Evolutionary conservation across 164 flowering plant genomes (phyloP).

Genomic region (Protea cynaroides): DNA sequence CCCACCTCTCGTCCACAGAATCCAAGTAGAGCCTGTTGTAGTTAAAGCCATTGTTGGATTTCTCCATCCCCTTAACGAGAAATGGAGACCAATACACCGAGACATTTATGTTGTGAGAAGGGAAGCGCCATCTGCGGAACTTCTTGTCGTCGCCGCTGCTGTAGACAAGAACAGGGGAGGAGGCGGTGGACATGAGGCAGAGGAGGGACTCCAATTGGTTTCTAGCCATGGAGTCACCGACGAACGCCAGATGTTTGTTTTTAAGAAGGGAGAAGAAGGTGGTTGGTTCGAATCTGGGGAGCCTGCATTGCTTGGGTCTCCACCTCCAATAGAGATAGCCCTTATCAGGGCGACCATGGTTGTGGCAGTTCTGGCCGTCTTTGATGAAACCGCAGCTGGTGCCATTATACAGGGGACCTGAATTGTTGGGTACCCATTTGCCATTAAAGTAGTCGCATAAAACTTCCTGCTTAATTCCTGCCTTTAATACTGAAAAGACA

Average conservation of each 20-base stretch:
- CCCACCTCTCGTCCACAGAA: conserved; percentile 67
- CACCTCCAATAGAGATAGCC: conserved; percentile 79
- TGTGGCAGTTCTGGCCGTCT: conserved; percentile 78
- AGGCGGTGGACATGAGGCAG: conserved; percentile 55
- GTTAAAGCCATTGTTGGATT: conserved; percentile 37
- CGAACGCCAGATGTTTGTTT: conserved; percentile 70
- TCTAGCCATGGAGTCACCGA: conserved; percentile 95
- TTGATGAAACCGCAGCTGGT: conserved; percentile 74
- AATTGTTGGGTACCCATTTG: conserved; percentile 55
- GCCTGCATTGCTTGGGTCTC: conserved; percentile 60
- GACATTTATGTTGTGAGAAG: conserved; percentile 49
- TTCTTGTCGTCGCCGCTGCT: conserved; percentile 60
- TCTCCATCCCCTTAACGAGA: conserved; percentile 69
- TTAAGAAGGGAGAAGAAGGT: conserved; percentile 46
- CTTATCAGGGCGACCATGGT: conserved; percentile 71
- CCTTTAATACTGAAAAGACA: too few relatives aligned
- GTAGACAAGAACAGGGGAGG: conserved; percentile 55
- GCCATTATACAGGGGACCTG: conserved; percentile 70
- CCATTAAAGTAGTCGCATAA: conserved; percentile 70
- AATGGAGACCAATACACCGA: conserved; percentile 94
- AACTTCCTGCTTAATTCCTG: too few relatives aligned
- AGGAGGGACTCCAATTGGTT: conserved; percentile 93
- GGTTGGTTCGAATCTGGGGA: conserved; percentile 64
- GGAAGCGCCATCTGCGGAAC: conserved; percentile 67
- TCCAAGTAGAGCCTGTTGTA: conserved; percentile 58